These are phyloP conservation scores for Pythium phragmitis DNA, from an alignment of 352 stramenopile genomes.

Conservation along the genomic window DNA sequence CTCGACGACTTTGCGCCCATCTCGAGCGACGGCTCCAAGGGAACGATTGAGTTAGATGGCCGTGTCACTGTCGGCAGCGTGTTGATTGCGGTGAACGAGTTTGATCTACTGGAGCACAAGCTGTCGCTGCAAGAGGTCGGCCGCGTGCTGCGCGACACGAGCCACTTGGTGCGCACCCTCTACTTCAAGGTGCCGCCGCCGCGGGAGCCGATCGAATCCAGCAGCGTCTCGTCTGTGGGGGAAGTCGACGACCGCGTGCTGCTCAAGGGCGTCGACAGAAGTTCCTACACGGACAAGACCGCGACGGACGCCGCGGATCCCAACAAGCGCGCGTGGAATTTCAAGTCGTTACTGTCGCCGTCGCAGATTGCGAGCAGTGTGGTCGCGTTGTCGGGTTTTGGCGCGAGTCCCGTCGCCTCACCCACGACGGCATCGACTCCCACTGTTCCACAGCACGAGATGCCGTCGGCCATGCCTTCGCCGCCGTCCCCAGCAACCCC, in stretches of 20 bases:
- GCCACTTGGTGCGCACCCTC: constrained; percentile 36
- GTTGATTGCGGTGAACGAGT: constrained; percentile 61
- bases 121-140: constrained; percentile 46
- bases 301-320: neutral
- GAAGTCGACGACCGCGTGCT: constrained; percentile 25
- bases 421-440: neutral
- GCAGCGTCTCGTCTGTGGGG: constrained; percentile 7
- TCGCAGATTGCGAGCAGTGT: constrained; percentile 21
- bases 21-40: constrained; percentile 30
- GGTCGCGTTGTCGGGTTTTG: constrained; percentile 16
- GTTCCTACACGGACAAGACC: constrained; percentile 25
- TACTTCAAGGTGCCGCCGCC: constrained; percentile 41
- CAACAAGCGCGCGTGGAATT: constrained; percentile 20
- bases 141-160: constrained; percentile 50
- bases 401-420: neutral
- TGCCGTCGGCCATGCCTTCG: neutral
- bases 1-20: constrained; percentile 55
- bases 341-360: constrained; percentile 26
- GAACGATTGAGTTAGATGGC: constrained; percentile 47
- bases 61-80: constrained; percentile 43
- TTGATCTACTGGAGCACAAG: constrained; percentile 39
- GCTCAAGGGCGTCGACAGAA: constrained; percentile 26
- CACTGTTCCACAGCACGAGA: neutral
- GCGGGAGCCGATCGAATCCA: constrained; percentile 10
- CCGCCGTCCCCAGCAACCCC: neutral